A percentile compares a stretch with the other conserved stretches of the same genome.
Evolutionary conservation across 345 rosid species (phyloP).

Genomic region (Litchi chinensis): DNA sequence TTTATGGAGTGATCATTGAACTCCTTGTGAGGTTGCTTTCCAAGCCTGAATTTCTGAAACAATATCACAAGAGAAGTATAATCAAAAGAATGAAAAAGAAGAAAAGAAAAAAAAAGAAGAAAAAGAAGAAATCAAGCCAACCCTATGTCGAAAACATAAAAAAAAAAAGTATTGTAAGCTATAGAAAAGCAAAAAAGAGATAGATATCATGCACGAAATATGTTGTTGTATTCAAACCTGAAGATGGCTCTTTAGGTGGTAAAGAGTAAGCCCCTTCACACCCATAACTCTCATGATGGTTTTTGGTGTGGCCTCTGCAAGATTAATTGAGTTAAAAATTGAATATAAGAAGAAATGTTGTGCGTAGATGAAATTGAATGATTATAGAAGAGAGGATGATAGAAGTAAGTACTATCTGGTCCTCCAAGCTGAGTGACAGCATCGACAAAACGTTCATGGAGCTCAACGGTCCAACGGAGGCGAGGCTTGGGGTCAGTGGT

Average conservation of each 20-base stretch:
- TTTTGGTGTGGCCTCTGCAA: conserved; percentile 96
- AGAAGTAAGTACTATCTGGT: conserved; percentile 68
- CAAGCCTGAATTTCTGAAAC: conserved; percentile 88
- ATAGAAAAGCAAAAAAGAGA: conserved; percentile 10
- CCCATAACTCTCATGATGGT: conserved; percentile 99
- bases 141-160: conserved; percentile 29
- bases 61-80: not conserved
- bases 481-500: conserved; percentile 99
- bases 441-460: conserved; percentile 98
- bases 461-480: conserved; percentile 99
- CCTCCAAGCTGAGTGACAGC: conserved; percentile 99
- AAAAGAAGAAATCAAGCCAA: conserved; percentile 20
- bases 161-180: not conserved
- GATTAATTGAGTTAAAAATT: not conserved
- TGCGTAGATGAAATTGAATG: not conserved
- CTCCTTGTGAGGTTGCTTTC: conserved; percentile 99
- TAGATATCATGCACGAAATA: conserved; percentile 19
- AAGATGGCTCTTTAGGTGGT: conserved; percentile 99
- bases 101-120: not conserved
- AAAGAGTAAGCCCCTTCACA: conserved; percentile 99
- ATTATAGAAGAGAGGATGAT: not conserved
- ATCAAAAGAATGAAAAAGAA: conserved; percentile 22
- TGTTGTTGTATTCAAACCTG: conserved; percentile 69
- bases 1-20: conserved; percentile 91
- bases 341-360: not conserved